Percentiles rank a stretch among this genome's conserved stretches.
Evolutionary conservation across 768 basidiomycete species (phyloP).

Genomic region (Kwoniella botswanensis): DNA sequence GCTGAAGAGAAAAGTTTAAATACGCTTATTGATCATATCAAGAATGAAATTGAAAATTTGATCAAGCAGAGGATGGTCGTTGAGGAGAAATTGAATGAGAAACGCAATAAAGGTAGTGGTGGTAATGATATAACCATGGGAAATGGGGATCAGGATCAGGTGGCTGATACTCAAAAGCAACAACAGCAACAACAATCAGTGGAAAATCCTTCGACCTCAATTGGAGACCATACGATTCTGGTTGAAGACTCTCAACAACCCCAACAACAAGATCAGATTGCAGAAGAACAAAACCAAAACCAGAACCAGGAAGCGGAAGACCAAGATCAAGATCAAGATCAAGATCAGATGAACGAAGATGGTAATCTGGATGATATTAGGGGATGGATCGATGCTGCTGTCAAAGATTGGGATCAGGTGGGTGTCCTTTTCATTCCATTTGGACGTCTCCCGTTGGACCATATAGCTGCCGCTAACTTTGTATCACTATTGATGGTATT

Average conservation of each 20-base stretch:
- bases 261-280: too few species aligned
- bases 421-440: conserved; percentile 6
- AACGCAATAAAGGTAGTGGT: background rate
- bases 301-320: background rate
- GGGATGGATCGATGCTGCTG: conserved; percentile 52
- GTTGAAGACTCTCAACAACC: too few species aligned
- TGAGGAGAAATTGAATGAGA: conserved; percentile 20
- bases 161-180: too few species aligned
- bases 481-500: too few species aligned
- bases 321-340: conserved; percentile 1
- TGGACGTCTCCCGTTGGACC: background rate
- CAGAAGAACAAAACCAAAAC: background rate
- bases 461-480: too few species aligned
- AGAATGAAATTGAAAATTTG: conserved; percentile 37
- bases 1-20: conserved; percentile 33
- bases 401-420: conserved; percentile 44
- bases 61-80: conserved; percentile 17
- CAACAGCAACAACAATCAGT: too few species aligned
- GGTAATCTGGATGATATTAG: conserved; percentile 49
- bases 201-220: too few species aligned
- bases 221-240: too few species aligned
- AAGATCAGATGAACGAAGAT: conserved; percentile 30
- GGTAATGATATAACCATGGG: background rate
- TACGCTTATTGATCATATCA: conserved; percentile 32
- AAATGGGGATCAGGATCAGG: background rate